phyloP scores from a whole-genome alignment of 257 asterid species.

The Jaltomata sinuosa region DNA sequence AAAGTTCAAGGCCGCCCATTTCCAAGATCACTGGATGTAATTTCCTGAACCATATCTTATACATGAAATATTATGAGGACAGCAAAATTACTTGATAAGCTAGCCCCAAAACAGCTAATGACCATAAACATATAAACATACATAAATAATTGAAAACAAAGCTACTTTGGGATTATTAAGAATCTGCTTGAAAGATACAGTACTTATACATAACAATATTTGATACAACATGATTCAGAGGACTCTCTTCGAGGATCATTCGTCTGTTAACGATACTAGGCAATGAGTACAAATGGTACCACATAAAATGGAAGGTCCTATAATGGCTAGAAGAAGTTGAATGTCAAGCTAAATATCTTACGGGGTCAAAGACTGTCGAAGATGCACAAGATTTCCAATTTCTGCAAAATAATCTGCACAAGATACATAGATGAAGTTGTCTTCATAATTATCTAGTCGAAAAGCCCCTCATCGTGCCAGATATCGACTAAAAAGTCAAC shows the following conservation, averaged over 20 bases:
- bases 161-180: neutral
- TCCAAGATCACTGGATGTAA: neutral
- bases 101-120: neutral
- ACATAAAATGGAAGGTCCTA: neutral
- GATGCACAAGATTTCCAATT: neutral
- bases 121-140: neutral
- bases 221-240: neutral
- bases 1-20: neutral
- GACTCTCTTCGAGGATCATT: neutral
- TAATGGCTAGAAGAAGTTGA: neutral
- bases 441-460: conserved; percentile 27
- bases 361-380: neutral
- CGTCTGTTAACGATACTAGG: neutral
- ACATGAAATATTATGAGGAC: neutral
- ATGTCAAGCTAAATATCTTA: conserved; percentile 2
- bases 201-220: neutral
- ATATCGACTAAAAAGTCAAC: conserved; percentile 88
- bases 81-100: neutral
- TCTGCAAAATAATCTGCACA: neutral
- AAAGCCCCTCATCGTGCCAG: conserved; percentile 91
- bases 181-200: neutral
- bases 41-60: neutral
- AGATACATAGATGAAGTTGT: conserved; percentile 7
- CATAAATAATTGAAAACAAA: neutral
- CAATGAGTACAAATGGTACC: neutral